These are phyloP conservation scores for Xylariaceae sp. DNA, from an alignment of 2,329 filamentous ascomycete species.

Conservation along the genomic window DNA sequence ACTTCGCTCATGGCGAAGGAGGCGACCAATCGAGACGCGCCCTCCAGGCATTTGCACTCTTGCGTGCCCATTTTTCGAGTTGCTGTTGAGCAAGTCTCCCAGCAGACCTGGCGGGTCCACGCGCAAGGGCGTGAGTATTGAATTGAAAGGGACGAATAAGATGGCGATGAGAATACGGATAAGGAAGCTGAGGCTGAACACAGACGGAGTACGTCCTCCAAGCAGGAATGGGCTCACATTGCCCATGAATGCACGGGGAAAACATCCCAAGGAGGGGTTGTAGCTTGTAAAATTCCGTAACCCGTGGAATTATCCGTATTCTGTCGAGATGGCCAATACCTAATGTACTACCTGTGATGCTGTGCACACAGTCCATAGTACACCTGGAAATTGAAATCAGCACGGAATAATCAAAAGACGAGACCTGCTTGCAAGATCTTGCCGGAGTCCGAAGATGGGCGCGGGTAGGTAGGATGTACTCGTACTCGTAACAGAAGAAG, in stretches of 20 bases:
- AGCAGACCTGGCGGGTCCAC: background rate
- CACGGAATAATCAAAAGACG: too few species aligned
- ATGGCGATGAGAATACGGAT: background rate
- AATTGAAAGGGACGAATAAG: background rate
- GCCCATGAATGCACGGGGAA: background rate
- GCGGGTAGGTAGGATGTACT: background rate
- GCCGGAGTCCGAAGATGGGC: background rate
- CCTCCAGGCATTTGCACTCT: background rate
- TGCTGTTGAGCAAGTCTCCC: background rate
- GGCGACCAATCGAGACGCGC: background rate
- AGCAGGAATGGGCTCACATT: background rate
- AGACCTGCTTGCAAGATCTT: background rate
- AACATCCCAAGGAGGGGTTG: too few species aligned
- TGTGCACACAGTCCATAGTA: too few species aligned
- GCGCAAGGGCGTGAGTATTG: background rate
- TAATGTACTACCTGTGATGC: too few species aligned
- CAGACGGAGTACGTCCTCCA: background rate
- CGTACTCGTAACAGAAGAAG: too few species aligned
- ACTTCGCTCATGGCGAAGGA: background rate
- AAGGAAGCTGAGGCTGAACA: background rate
- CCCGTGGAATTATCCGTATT: too few species aligned
- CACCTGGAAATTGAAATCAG: too few species aligned
- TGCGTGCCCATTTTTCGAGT: background rate
- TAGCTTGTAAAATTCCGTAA: too few species aligned
- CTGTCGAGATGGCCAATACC: too few species aligned